Base-by-base conservation (phyloP, 148 eudicot genomes). In the Nepenthes mirabilis region DNA sequence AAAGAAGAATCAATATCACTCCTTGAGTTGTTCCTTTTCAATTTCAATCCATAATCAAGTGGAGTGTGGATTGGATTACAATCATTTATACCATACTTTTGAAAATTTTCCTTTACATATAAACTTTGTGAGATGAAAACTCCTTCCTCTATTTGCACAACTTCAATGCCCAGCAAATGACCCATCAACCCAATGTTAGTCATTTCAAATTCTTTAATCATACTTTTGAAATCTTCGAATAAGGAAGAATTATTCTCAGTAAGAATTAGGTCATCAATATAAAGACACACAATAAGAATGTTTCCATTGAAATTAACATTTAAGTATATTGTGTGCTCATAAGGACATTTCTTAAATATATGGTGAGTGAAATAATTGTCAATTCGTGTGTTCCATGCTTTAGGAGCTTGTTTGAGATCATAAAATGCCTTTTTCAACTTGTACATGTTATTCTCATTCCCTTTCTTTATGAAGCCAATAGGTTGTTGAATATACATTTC, bases 391-490 rank as follows among this genome's bases (percentile, higher is more conserved):
- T 68, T 66, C 58, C 61, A 63, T 2, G 72, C 68, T 14, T 65
- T 53, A 12, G 64, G 68, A 33, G 68, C 50, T 14, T 68, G 68
- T 43, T 73, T 73, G 9, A 68, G 47, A 9, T 66, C 70, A 10
- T 71, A 66, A 2, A 71, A 0, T 33, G 1, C 49, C 66, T 64
- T 66, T 61, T 36, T 54, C 1, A 64, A n/a, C 1, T 36, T 23
- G 43, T 33, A 49, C 32, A 60, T 37, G 4, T 71, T 47, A 10
- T 54, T 33, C 50, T 59, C 61, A 23, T 65, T 47, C 1, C 65
- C 70, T 60, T 56, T 12, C 34, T 14, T 36, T 2, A 9, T 52
- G 55, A 36, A 71, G 6, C 63, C 69, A 47, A 43, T 13, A 6
- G 61, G 74, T 47, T 65, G 56, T 52, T 55, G 60, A 48, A 52